Percentiles rank a stretch among this genome's conserved stretches.
Conservation (phyloP, 2,329 filamentous ascomycete species). For the Pseudogymnoascus sp. region DNA sequence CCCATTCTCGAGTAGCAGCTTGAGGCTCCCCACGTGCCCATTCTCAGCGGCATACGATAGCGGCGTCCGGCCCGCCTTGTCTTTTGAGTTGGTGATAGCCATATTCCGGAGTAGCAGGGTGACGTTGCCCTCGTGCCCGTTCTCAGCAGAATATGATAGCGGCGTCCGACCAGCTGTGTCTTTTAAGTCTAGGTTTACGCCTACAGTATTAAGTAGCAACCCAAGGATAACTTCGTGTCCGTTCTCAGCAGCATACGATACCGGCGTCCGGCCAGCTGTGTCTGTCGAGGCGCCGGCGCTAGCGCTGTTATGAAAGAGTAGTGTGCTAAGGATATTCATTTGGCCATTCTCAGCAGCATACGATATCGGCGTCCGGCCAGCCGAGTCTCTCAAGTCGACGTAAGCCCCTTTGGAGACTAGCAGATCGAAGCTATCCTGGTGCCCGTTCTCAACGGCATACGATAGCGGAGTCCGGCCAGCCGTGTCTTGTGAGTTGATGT, state of each 20-base stretch:
- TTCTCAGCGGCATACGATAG: not conserved
- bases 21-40: not conserved
- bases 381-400: not conserved
- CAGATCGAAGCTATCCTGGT: not conserved
- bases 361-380: not conserved
- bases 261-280: not conserved
- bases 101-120: too few relatives aligned
- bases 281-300: not conserved
- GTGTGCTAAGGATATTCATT: too few relatives aligned
- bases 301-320: too few relatives aligned
- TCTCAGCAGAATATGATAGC: not conserved
- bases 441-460: not conserved
- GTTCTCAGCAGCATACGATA: not conserved
- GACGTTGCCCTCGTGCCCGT: not conserved
- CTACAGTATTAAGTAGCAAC: too few relatives aligned
- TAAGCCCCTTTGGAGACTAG: slow-evolving; percentile 9
- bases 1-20: not conserved
- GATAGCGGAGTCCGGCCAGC: slow-evolving; percentile 5
- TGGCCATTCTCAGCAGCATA: not conserved
- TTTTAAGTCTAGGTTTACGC: too few relatives aligned
- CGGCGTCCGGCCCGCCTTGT: not conserved
- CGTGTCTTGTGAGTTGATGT: not conserved
- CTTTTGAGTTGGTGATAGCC: too few relatives aligned
- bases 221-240: not conserved
- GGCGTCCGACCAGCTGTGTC: not conserved